Conservation (phyloP, 1,284 basidiomycete genomes). For the Lignosus rhinocerotis region DNA sequence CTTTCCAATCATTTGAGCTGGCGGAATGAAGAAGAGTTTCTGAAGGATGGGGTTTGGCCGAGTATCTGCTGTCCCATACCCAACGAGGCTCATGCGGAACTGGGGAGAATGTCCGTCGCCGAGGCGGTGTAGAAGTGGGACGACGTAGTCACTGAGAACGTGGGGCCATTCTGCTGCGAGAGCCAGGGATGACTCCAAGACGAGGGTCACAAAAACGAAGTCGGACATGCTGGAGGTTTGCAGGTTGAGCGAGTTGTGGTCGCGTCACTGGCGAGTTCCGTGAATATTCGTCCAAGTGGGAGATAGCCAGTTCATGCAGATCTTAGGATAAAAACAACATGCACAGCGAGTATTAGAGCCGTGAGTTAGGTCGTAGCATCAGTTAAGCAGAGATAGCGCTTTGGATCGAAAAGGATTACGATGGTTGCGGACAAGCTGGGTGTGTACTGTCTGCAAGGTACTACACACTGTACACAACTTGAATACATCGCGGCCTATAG, state of each 20-base stretch:
- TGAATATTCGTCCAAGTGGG: too few relatives aligned
- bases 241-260: not conserved
- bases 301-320: too few relatives aligned
- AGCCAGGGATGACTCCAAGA: constrained; percentile 63
- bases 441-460: too few relatives aligned
- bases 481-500: too few relatives aligned
- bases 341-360: too few relatives aligned
- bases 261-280: too few relatives aligned
- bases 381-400: too few relatives aligned
- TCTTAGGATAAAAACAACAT: too few relatives aligned
- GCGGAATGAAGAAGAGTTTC: constrained; percentile 52
- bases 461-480: too few relatives aligned
- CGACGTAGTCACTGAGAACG: constrained; percentile 50
- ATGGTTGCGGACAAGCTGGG: too few relatives aligned
- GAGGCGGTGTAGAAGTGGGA: constrained; percentile 53
- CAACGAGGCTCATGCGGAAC: constrained; percentile 57
- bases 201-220: constrained; percentile 52
- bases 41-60: constrained; percentile 53
- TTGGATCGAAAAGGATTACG: too few relatives aligned
- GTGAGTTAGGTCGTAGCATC: too few relatives aligned
- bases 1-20: constrained; percentile 39
- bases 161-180: constrained; percentile 56
- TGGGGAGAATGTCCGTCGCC: constrained; percentile 44
- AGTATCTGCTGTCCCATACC: constrained; percentile 55
- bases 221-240: constrained; percentile 20